Evolutionary conservation across 1,139 yeast species (phyloP).

Genomic region (Saccharomyces pastorianus): DNA sequence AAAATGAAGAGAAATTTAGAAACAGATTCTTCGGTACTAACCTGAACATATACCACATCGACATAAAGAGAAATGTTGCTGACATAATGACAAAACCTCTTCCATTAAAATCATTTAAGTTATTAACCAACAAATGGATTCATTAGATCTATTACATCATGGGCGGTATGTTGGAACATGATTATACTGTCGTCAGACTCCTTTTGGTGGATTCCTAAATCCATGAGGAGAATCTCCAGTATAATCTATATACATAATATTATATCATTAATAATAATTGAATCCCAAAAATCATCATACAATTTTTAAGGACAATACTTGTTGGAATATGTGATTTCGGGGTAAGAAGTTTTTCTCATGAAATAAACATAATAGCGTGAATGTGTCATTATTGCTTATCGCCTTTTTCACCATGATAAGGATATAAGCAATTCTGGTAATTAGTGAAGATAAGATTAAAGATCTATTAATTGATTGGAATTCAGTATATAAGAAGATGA

Average conservation of each 20-base stretch:
- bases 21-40: no score
- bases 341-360: not conserved
- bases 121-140: not conserved
- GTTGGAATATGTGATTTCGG: not conserved
- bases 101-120: slow-evolving; percentile 2
- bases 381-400: not conserved
- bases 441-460: no score
- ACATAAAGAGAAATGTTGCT: slow-evolving; percentile 3
- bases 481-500: no score
- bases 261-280: no score
- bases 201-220: not conserved
- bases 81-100: slow-evolving; percentile 6
- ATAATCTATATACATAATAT: no score
- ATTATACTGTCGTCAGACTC: not conserved
- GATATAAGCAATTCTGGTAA: not conserved
- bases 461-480: no score
- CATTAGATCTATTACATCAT: not conserved
- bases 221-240: no score
- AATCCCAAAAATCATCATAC: no score
- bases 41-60: not conserved
- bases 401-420: not conserved
- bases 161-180: not conserved
- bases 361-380: not conserved
- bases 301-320: not conserved
- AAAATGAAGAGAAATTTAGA: not conserved